phyloP scores from a whole-genome alignment of 768 basidiomycete species.

The Suillus decipiens region DNA sequence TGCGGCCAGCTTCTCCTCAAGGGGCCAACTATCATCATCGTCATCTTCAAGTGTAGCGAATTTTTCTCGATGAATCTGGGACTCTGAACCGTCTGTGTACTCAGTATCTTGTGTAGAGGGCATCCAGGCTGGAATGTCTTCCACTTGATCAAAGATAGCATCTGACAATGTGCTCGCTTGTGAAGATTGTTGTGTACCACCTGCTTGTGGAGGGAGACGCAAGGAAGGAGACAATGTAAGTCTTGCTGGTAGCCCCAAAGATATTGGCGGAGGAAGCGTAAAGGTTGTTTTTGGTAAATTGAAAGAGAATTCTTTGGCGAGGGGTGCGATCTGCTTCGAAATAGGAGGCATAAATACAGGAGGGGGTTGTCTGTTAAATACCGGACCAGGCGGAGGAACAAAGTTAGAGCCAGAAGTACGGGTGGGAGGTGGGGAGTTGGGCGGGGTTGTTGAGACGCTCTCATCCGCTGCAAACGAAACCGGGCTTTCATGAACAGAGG shows the following conservation, averaged over 20 bases:
- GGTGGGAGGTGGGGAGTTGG: conserved; percentile 51
- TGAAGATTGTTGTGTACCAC: conserved; percentile 49
- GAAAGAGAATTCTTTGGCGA: conserved; percentile 34
- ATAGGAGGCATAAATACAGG: conserved; percentile 29
- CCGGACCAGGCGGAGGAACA: conserved; percentile 42
- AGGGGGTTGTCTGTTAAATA: conserved; percentile 58
- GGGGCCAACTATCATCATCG: conserved; percentile 75
- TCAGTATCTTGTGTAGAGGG: conserved; percentile 63
- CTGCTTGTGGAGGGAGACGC: conserved; percentile 22
- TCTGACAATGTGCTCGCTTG: conserved; percentile 55
- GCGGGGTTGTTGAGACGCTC: conserved; percentile 57
- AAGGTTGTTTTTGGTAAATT: conserved; percentile 41
- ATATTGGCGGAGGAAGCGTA: conserved; percentile 45
- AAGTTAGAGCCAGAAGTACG: conserved; percentile 24
- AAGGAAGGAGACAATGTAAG: conserved; percentile 28
- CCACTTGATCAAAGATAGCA: conserved; percentile 48
- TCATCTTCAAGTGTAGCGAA: conserved; percentile 32
- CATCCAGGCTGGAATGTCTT: conserved; percentile 53
- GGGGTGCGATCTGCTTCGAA: conserved; percentile 17
- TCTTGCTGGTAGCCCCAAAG: conserved; percentile 44
- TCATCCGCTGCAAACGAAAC: conserved; percentile 24
- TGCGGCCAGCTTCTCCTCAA: conserved; percentile 62
- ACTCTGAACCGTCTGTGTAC: conserved; percentile 39
- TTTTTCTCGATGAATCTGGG: conserved; percentile 31
- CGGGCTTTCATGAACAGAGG: conserved; percentile 39